phyloP scores from a whole-genome alignment of 1,284 basidiomycete species.

The Rhodofomes roseus region DNA sequence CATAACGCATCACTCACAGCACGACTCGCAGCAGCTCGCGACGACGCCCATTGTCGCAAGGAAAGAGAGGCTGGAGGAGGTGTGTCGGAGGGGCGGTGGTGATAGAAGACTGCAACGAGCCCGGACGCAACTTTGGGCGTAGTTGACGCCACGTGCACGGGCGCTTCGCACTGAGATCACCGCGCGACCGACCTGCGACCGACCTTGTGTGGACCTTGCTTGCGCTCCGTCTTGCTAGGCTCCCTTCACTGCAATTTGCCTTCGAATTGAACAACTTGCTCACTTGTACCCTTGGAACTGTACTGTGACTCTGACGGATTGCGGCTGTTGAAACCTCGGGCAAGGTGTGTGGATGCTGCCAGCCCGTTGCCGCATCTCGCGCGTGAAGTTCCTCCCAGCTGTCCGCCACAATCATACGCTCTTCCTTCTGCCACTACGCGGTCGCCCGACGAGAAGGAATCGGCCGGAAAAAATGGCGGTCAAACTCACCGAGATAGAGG shows the following conservation, averaged over 20 bases:
- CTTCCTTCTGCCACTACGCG: background rate
- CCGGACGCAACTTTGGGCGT: background rate
- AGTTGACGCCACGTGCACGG: background rate
- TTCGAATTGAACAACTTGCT: no score
- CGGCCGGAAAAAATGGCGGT: constrained; percentile 31
- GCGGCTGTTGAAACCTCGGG: background rate
- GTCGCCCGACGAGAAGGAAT: constrained; percentile 5
- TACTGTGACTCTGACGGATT: no score
- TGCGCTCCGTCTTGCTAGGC: background rate
- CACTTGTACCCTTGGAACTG: no score
- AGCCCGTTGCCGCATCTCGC: background rate
- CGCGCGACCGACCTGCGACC: no score
- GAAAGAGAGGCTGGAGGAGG: constrained; percentile 18
- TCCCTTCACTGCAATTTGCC: no score
- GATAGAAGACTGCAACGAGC: constrained; percentile 8
- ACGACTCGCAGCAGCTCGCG: constrained; percentile 75
- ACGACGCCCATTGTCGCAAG: constrained; percentile 45
- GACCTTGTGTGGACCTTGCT: no score
- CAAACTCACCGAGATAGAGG: constrained; percentile 53
- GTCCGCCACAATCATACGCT: background rate
- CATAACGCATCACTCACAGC: constrained; percentile 47
- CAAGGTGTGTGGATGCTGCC: background rate
- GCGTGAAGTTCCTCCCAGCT: background rate
- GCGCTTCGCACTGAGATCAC: background rate
- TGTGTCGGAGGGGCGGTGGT: constrained; percentile 18